phyloP scores from a whole-genome alignment of 2,329 filamentous ascomycete genomes.

The Botryotinia convoluta region DNA sequence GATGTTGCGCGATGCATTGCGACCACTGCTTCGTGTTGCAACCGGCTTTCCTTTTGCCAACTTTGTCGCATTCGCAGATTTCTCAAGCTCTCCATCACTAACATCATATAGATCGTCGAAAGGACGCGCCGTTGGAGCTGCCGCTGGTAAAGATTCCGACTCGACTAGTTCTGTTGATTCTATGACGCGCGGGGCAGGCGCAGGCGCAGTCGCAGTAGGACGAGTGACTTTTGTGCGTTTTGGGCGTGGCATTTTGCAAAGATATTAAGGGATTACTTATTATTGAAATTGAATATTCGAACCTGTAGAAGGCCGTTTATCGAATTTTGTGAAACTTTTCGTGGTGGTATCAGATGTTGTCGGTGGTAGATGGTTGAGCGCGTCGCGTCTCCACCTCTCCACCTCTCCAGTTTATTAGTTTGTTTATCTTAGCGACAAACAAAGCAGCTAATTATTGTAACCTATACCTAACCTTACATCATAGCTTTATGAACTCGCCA shows the following conservation, averaged over 20 bases:
- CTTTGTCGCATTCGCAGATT: slow-evolving; percentile 24
- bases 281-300: neutral
- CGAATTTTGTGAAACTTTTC: neutral
- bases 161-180: neutral
- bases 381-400: neutral
- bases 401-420: neutral
- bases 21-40: slow-evolving; percentile 5
- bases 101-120: slow-evolving; percentile 37
- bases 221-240: slow-evolving; percentile 11
- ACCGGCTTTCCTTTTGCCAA: slow-evolving; percentile 27
- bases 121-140: slow-evolving; percentile 11
- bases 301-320: neutral
- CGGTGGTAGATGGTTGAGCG: neutral
- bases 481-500: neutral
- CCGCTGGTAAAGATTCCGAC: neutral
- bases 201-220: neutral
- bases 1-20: slow-evolving; percentile 7
- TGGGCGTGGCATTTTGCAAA: slow-evolving; percentile 2
- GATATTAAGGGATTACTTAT: neutral
- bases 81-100: slow-evolving; percentile 31
- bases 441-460: neutral
- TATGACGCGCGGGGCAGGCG: neutral
- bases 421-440: slow-evolving; percentile 2
- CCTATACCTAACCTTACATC: neutral
- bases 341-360: neutral